Evolutionary conservation across 495 filamentous ascomycete species (phyloP).

Genomic region (Aspergillus wentii): DNA sequence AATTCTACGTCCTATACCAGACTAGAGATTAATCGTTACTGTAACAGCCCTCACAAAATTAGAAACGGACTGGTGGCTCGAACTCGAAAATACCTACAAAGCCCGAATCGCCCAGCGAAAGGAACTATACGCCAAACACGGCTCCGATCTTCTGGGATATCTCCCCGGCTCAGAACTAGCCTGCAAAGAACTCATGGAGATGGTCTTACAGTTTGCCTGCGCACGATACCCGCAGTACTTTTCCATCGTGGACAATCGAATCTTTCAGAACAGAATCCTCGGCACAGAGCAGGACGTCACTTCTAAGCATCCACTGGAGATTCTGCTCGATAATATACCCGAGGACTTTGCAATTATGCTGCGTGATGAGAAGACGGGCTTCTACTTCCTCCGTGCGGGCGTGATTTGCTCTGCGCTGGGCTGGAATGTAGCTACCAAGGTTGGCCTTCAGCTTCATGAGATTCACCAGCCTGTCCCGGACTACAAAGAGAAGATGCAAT

Average conservation of each 20-base stretch:
- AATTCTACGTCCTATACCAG: conserved; percentile 3
- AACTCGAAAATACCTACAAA: conserved; percentile 75
- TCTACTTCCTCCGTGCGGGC: conserved; percentile 74
- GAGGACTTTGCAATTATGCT: conserved; percentile 85
- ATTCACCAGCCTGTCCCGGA: conserved; percentile 81
- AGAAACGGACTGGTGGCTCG: conserved; percentile 87
- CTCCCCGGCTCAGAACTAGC: conserved; percentile 78
- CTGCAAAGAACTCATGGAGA: conserved; percentile 89
- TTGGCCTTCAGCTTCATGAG: conserved; percentile 64
- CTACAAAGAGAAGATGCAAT: conserved; percentile 87
- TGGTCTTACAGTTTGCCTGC: conserved; percentile 73
- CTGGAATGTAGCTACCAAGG: conserved; percentile 74
- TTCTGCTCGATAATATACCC: conserved; percentile 77
- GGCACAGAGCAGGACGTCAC: conserved; percentile 57
- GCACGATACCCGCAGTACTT: conserved; percentile 81
- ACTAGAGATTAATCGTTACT: conserved; percentile 7
- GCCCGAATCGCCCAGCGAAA: conserved; percentile 67
- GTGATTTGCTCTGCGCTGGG: conserved; percentile 76
- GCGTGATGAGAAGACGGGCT: conserved; percentile 64
- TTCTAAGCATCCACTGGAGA: conserved; percentile 61
- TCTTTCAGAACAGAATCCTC: conserved; percentile 71
- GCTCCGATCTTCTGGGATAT: conserved; percentile 57
- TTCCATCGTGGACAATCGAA: conserved; percentile 51
- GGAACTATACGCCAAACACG: conserved; percentile 60
- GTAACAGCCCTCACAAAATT: conserved; percentile 68